Base-by-base conservation (phyloP, 2,329 filamentous ascomycete genomes). In the Fusarium brevicatenulatum region DNA sequence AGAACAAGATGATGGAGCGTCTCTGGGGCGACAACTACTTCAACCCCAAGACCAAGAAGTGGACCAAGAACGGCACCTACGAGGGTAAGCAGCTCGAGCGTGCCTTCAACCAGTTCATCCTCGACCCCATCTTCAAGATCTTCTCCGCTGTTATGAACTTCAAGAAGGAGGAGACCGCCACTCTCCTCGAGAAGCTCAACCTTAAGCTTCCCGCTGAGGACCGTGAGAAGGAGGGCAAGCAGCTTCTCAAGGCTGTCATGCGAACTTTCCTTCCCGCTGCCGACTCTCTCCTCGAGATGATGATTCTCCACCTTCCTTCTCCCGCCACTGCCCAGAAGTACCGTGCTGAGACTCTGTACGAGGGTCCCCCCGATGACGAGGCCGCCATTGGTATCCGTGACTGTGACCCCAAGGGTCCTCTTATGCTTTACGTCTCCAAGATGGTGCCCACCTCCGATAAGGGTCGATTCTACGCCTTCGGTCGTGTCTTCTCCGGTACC, bases 341-440 rank as follows among this genome's bases (percentile, higher is more conserved):
- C 91, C 96, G 96, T 92, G 92, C 90, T 82, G 96, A 98, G 91
- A 97, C 95, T 83, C 91, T 99, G 77, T 99, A 99, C 89, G 96
- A 99, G 90, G 96, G 96, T 90, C 96, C 96, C 80, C 82, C 88
- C 68, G 96, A 99, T 83, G 96, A 99, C 81, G 92, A 94, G 86
- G 91, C 92, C 80, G 95, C 93, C 88, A 93, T 97, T 84, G 95
- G 92, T 91, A 98, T 99, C 91, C 95, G 95, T 81, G 95, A 98
- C 90, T 98, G 96, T 86, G 94, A 99, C 86, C 90, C 95, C 86
- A 97, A 97, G 90, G 96, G 91, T 85, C 94, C 95, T 81, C 96
- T 99, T 86, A 99, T 99, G 96, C 90, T 98, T 79, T 99, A 99
- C 93, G 95, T 99, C 85, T 99, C 96, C 86, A 99, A 99, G 94